A percentile compares a stretch with the other conserved stretches of the same genome.
Conservation (phyloP, 495 filamentous ascomycete genomes). For the Aspergillus sparsus region DNA sequence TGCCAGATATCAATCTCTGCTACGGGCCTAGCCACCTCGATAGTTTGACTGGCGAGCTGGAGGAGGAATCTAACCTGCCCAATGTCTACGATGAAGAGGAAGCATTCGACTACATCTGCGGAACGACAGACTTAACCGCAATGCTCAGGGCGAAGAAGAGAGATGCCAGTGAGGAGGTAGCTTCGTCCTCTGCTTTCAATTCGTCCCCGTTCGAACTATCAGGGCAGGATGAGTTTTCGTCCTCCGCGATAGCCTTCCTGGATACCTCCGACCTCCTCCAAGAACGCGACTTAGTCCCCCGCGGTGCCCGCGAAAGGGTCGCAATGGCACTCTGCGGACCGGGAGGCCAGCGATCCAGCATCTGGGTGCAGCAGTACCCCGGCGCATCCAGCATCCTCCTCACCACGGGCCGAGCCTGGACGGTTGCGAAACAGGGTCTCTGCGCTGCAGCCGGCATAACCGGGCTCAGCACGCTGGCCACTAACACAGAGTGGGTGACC, state of each 20-base stretch:
- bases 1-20: conserved; percentile 4
- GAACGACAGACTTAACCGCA: neutral
- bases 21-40: conserved; percentile 1
- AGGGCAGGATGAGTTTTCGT: too few relatives aligned
- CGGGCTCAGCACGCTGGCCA: conserved; percentile 3
- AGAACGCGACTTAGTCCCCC: neutral
- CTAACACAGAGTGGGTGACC: conserved; percentile 1
- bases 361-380: conserved; percentile 8
- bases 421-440: conserved; percentile 7
- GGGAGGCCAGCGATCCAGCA: neutral
- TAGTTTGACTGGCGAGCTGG: neutral
- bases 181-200: neutral
- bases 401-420: conserved; percentile 1
- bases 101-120: neutral
- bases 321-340: conserved; percentile 6
- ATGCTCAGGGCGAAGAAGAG: neutral
- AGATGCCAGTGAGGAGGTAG: neutral
- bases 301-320: conserved; percentile 1
- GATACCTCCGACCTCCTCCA: neutral
- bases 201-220: too few relatives aligned
- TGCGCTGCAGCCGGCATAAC: neutral
- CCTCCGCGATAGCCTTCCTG: neutral
- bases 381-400: conserved; percentile 3
- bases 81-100: conserved; percentile 2
- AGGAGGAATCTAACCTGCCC: conserved; percentile 3